These are phyloP conservation scores for Cercospora sp. DNA, from an alignment of 2,329 filamentous ascomycete genomes.

Conservation along the genomic window DNA sequence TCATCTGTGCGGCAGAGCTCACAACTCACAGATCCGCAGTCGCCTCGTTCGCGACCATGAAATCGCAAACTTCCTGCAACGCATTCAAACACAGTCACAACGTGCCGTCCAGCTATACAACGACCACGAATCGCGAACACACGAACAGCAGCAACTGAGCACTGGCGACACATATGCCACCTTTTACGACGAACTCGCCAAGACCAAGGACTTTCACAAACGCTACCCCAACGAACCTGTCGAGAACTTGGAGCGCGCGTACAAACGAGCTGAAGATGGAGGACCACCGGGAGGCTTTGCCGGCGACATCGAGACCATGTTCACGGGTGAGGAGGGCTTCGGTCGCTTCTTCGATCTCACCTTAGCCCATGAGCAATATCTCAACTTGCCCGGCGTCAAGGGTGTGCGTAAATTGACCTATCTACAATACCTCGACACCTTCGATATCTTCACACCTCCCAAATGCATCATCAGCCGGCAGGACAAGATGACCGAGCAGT, in stretches of 20 bases:
- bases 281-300: slow-evolving; percentile 45
- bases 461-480: slow-evolving; percentile 71
- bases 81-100: slow-evolving; percentile 82
- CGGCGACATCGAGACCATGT: slow-evolving; percentile 79
- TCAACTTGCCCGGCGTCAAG: slow-evolving; percentile 86
- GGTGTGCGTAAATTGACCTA: slow-evolving; percentile 67
- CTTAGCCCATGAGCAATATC: slow-evolving; percentile 77
- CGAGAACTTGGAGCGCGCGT: slow-evolving; percentile 91
- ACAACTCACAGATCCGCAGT: slow-evolving; percentile 70
- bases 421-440: slow-evolving; percentile 86
- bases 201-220: slow-evolving; percentile 83
- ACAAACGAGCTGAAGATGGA: slow-evolving; percentile 69
- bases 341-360: slow-evolving; percentile 91
- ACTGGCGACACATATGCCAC: slow-evolving; percentile 84
- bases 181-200: slow-evolving; percentile 81
- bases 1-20: slow-evolving; percentile 22
- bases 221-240: slow-evolving; percentile 92
- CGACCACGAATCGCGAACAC: slow-evolving; percentile 69
- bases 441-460: slow-evolving; percentile 80
- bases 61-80: slow-evolving; percentile 78
- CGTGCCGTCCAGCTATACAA: slow-evolving; percentile 81
- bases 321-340: slow-evolving; percentile 92
- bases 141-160: slow-evolving; percentile 80
- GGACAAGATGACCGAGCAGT: slow-evolving; percentile 88
- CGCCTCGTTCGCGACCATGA: slow-evolving; percentile 89